phyloP scores from a whole-genome alignment of 176 grass and related monocot species.

The Chloris gayana region DNA sequence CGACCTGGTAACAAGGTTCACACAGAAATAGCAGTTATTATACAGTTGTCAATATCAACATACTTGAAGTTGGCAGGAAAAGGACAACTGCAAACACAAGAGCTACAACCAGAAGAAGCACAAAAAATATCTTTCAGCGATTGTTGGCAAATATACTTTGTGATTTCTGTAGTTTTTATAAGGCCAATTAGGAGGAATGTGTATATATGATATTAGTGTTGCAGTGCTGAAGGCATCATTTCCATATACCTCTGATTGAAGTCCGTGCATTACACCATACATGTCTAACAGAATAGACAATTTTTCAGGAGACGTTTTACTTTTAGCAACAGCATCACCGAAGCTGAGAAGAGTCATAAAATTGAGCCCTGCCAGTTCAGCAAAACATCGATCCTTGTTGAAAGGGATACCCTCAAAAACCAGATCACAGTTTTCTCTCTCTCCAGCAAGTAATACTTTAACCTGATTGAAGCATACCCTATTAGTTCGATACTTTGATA shows the following conservation, averaged over 20 bases:
- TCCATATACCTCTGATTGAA: conserved; percentile 76
- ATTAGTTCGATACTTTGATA: conserved; percentile 25
- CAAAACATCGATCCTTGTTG: conserved; percentile 79
- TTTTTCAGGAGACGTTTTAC: conserved; percentile 95
- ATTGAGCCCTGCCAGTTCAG: conserved; percentile 68
- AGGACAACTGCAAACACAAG: conserved; percentile 1
- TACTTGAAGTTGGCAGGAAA: not conserved
- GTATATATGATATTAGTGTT: not conserved
- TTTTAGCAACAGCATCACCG: conserved; percentile 93
- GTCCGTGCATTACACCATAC: conserved; percentile 94
- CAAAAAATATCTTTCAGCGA: not conserved
- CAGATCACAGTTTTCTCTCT: conserved; percentile 84
- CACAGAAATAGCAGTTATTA: not conserved
- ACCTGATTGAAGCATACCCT: conserved; percentile 62
- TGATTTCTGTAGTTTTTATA: not conserved
- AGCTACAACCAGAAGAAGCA: not conserved
- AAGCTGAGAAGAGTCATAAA: conserved; percentile 82
- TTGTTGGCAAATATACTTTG: conserved; percentile 4
- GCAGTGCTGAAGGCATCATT: conserved; percentile 6
- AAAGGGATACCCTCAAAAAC: conserved; percentile 76
- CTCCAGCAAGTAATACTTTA: conserved; percentile 77
- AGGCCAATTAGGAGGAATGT: not conserved
- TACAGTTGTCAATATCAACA: not conserved
- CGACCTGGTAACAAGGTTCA: conserved; percentile 58
- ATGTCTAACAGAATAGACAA: conserved; percentile 87